phyloP scores from a whole-genome alignment of 1,284 basidiomycete species.

The Calocybe gambosa region DNA sequence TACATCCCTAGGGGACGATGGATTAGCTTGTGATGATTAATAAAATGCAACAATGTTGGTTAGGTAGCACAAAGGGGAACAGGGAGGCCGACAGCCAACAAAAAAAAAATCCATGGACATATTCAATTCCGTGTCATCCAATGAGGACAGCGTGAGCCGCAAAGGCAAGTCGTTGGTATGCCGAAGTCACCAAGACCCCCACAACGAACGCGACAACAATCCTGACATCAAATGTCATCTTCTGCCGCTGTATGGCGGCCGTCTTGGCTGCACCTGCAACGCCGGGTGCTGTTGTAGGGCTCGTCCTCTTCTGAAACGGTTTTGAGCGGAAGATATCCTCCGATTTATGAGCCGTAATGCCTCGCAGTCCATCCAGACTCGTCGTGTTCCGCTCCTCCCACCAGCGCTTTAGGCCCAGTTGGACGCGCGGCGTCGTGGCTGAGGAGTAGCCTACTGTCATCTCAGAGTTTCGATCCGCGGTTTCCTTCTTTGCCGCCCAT shows the following conservation, averaged over 20 bases:
- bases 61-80: background rate
- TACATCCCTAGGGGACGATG: too few relatives aligned
- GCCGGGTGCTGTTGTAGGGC: background rate
- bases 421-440: conserved; percentile 14
- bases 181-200: conserved; percentile 14
- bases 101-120: background rate
- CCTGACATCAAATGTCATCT: conserved; percentile 9
- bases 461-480: conserved; percentile 18
- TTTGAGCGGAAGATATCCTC: conserved; percentile 17
- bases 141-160: conserved; percentile 10
- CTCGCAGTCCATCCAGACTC: conserved; percentile 38
- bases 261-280: background rate
- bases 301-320: conserved; percentile 11
- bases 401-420: conserved; percentile 33
- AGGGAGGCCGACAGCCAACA: too few relatives aligned
- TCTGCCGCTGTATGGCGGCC: background rate
- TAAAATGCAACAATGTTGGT: background rate
- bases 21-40: background rate
- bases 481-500: conserved; percentile 24
- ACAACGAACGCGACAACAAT: conserved; percentile 16
- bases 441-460: conserved; percentile 15
- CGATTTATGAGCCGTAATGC: conserved; percentile 23
- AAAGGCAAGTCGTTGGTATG: conserved; percentile 12
- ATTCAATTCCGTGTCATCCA: background rate
- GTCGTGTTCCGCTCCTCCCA: conserved; percentile 34